phyloP scores from a whole-genome alignment of 139 green algal genomes.

The Chlorella sp. region DNA sequence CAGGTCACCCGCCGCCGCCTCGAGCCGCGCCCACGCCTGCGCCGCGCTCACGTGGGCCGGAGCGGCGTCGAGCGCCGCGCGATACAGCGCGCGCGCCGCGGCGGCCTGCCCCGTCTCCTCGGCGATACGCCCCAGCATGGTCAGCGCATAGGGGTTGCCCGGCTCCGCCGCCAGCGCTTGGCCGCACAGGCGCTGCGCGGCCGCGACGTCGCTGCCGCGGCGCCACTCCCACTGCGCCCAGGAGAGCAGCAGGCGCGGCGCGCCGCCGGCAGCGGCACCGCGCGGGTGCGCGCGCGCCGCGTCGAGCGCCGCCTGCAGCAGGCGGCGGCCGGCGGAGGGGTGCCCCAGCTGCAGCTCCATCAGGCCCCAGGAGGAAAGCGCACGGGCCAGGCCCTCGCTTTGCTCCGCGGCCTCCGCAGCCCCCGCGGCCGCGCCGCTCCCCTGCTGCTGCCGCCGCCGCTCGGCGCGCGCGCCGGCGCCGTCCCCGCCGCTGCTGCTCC shows the following conservation, averaged over 20 bases:
- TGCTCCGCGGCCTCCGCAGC: not conserved
- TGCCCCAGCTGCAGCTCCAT: slow-evolving; percentile 52
- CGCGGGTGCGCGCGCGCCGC: slow-evolving; percentile 39
- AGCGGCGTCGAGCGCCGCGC: slow-evolving; percentile 9
- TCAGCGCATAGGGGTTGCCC: slow-evolving; percentile 44
- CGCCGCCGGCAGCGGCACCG: slow-evolving; percentile 23
- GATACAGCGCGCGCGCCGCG: slow-evolving; percentile 34
- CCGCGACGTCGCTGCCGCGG: slow-evolving; percentile 1
- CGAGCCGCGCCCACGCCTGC: slow-evolving; percentile 55
- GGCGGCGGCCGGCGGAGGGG: slow-evolving; percentile 45
- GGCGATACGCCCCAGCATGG: slow-evolving; percentile 38
- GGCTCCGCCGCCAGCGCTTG: slow-evolving; percentile 44
- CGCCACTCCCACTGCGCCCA: slow-evolving; percentile 57
- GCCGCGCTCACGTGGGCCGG: slow-evolving; percentile 38
- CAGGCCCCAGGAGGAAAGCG: slow-evolving; percentile 52
- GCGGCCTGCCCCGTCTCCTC: slow-evolving; percentile 17
- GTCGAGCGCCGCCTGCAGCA: slow-evolving; percentile 51
- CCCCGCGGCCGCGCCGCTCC: too few relatives aligned
- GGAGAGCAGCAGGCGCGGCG: slow-evolving; percentile 39
- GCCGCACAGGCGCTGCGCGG: slow-evolving; percentile 20
- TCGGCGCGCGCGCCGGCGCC: too few relatives aligned
- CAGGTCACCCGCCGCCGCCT: slow-evolving; percentile 44
- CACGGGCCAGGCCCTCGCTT: slow-evolving; percentile 28
- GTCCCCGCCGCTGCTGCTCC: slow-evolving; percentile 5
- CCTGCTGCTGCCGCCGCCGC: too few relatives aligned